Evolutionary conservation across 192 early-diverging fungal genomes (phyloP).

Genomic region (Coemansia sp.): DNA sequence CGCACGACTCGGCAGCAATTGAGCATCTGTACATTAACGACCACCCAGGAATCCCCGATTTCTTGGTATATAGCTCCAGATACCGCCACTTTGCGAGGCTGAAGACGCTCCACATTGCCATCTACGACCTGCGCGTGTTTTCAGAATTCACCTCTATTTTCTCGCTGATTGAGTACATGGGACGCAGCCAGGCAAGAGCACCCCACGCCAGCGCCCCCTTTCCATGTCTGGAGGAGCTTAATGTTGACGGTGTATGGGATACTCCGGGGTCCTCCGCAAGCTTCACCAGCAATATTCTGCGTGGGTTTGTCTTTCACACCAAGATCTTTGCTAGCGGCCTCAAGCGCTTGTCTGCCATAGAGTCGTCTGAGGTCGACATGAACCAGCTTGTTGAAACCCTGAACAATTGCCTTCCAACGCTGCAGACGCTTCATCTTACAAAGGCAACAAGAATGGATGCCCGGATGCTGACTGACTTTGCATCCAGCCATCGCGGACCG

Average conservation of each 20-base stretch:
- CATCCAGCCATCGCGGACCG: neutral
- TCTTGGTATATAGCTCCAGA: constrained; percentile 35
- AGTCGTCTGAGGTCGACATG: constrained; percentile 7
- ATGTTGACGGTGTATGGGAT: constrained; percentile 42
- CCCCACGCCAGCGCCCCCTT: constrained; percentile 13
- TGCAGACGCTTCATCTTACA: constrained; percentile 31
- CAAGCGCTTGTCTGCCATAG: constrained; percentile 28
- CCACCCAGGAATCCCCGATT: constrained; percentile 41
- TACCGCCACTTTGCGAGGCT: constrained; percentile 34
- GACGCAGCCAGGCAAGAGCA: constrained; percentile 13
- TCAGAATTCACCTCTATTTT: constrained; percentile 15
- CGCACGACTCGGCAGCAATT: constrained; percentile 18
- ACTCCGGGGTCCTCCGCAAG: constrained; percentile 6
- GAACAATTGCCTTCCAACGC: constrained; percentile 16
- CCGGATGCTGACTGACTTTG: constrained; percentile 5
- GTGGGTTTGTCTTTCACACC: constrained; percentile 3
- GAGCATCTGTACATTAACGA: constrained; percentile 40
- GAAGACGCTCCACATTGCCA: constrained; percentile 32
- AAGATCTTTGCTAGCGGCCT: constrained; percentile 20
- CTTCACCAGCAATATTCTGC: constrained; percentile 15
- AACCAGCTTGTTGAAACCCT: constrained; percentile 8
- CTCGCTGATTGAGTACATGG: constrained; percentile 25
- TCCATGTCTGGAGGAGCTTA: constrained; percentile 30
- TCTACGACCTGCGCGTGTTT: constrained; percentile 26
- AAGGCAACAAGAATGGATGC: constrained; percentile 9